phyloP scores from a whole-genome alignment of 2,329 filamentous ascomycete genomes.

The Dactylellina cionopaga region DNA sequence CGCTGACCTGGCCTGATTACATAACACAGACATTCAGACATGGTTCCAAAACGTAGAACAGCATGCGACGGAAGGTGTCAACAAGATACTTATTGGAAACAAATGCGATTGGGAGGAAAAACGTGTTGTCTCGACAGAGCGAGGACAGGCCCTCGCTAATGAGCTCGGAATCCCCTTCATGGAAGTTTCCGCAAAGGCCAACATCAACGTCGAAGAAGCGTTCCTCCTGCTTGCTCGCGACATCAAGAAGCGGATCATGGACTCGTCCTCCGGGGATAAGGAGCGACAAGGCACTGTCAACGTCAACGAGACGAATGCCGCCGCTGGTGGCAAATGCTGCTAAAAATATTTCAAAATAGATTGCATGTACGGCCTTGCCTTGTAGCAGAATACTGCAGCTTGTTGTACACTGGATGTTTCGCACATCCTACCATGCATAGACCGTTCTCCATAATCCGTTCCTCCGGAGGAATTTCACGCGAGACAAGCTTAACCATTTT shows the following conservation, averaged over 20 bases:
- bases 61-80: conserved; percentile 97
- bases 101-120: conserved; percentile 99
- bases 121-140: conserved; percentile 89
- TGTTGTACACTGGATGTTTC: conserved; percentile 29
- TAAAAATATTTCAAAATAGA: conserved; percentile 24
- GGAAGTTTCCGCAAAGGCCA: conserved; percentile 97
- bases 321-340: conserved; percentile 40
- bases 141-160: conserved; percentile 90
- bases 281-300: conserved; percentile 41
- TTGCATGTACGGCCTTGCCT: conserved; percentile 35
- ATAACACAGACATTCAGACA: conserved; percentile 84
- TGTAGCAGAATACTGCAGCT: conserved; percentile 32
- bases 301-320: conserved; percentile 37
- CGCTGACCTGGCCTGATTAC: conserved; percentile 52
- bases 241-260: conserved; percentile 98
- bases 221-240: conserved; percentile 95
- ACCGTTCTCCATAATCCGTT: conserved; percentile 28
- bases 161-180: conserved; percentile 98
- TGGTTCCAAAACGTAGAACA: conserved; percentile 99
- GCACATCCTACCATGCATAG: conserved; percentile 40
- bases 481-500: conserved; percentile 44
- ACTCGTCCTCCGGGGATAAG: conserved; percentile 66
- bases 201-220: conserved; percentile 99
- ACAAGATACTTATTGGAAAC: conserved; percentile 99
- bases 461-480: conserved; percentile 16